Evolutionary conservation across 2,329 filamentous ascomycete species (phyloP).

Genomic region (Hawksworthiomyces lignivorus): DNA sequence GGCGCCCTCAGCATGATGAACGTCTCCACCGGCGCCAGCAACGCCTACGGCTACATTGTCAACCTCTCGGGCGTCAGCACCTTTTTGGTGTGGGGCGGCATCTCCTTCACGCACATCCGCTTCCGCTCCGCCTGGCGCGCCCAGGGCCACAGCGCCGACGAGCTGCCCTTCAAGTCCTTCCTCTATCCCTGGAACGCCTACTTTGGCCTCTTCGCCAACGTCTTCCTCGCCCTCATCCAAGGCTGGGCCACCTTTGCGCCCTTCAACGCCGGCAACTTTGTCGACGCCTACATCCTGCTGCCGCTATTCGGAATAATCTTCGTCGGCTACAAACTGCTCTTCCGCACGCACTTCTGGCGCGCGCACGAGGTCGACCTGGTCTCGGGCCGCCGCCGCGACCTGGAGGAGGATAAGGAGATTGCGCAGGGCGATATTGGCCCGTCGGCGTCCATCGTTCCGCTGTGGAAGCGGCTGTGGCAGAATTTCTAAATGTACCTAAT

Average conservation of each 20-base stretch:
- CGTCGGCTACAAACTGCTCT: slow-evolving; percentile 44
- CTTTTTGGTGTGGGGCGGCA: slow-evolving; percentile 64
- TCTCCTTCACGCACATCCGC: slow-evolving; percentile 63
- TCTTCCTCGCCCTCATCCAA: slow-evolving; percentile 53
- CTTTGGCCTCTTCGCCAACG: slow-evolving; percentile 48
- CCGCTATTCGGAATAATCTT: slow-evolving; percentile 54
- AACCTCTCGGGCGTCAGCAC: slow-evolving; percentile 63
- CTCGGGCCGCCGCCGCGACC: slow-evolving; percentile 45
- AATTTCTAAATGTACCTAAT: no score
- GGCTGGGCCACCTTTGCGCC: slow-evolving; percentile 54
- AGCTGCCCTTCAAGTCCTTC: slow-evolving; percentile 48
- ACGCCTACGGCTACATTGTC: slow-evolving; percentile 62
- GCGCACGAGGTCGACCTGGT: slow-evolving; percentile 48
- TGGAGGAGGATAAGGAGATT: slow-evolving; percentile 38
- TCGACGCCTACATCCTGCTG: slow-evolving; percentile 55
- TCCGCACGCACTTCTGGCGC: slow-evolving; percentile 43
- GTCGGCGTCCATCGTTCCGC: slow-evolving; percentile 19
- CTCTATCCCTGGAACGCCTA: slow-evolving; percentile 53
- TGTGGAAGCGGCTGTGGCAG: slow-evolving; percentile 37
- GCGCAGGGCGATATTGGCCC: slow-evolving; percentile 19
- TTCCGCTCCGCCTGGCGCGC: slow-evolving; percentile 57
- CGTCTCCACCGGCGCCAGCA: slow-evolving; percentile 55
- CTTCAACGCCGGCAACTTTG: slow-evolving; percentile 50
- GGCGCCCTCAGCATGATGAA: slow-evolving; percentile 72
- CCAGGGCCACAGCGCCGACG: slow-evolving; percentile 47